phyloP scores from a whole-genome alignment of 257 asterid species.

The Solanum pennellii region DNA sequence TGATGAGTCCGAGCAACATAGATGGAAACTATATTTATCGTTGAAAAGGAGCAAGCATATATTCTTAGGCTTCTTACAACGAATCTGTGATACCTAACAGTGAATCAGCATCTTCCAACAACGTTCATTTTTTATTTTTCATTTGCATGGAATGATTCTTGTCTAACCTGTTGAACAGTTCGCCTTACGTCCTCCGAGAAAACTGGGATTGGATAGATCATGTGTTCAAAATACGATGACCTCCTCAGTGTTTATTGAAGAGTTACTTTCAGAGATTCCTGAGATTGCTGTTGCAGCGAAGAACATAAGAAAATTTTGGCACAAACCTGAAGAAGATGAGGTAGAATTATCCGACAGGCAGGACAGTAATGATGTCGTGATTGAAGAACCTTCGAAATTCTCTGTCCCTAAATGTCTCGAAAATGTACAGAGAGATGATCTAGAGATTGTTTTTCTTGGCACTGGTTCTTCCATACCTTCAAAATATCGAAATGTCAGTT shows the following conservation, averaged over 20 bases:
- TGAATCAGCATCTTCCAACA: neutral
- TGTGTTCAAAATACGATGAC: constrained; percentile 40
- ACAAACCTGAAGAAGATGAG: neutral
- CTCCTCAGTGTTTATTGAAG: constrained; percentile 39
- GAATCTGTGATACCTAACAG: neutral
- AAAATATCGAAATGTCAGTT: constrained; percentile 82
- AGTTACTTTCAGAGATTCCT: constrained; percentile 70
- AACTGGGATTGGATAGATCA: constrained; percentile 72
- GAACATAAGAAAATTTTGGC: constrained; percentile 42
- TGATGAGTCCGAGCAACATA: neutral
- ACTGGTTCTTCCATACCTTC: constrained; percentile 98
- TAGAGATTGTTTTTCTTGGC: constrained; percentile 94
- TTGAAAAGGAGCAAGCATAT: neutral
- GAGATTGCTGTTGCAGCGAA: constrained; percentile 57
- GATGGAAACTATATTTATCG: neutral
- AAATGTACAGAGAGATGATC: constrained; percentile 57
- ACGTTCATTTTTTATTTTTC: neutral
- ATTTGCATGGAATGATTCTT: neutral
- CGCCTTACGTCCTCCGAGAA: constrained; percentile 62
- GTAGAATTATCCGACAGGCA: constrained; percentile 1
- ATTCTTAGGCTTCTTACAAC: neutral
- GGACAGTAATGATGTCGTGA: constrained; percentile 3
- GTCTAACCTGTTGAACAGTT: constrained; percentile 32
- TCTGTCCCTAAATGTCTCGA: constrained; percentile 61
- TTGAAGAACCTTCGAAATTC: constrained; percentile 62